Conservation (phyloP, 73 alveolate species). For the Stentor roeselii region DNA sequence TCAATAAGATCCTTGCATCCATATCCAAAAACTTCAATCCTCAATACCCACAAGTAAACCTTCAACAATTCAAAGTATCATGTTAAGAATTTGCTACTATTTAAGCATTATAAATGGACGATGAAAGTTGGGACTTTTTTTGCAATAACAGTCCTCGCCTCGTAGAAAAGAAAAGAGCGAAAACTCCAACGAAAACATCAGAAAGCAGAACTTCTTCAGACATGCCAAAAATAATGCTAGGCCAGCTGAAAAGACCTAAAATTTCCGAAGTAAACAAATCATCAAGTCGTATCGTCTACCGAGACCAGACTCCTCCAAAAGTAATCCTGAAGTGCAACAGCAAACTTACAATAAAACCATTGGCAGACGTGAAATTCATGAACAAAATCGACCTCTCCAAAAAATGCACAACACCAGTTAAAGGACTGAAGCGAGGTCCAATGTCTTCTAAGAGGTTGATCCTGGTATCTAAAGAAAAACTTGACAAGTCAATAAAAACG, state of each 20-base stretch:
- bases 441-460: no score
- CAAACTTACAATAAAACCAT: background rate
- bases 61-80: no score
- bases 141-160: conserved; percentile 6
- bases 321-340: background rate
- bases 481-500: no score
- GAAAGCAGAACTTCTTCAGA: background rate
- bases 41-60: no score
- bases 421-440: no score
- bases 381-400: no score
- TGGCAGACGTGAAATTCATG: no score
- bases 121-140: conserved; percentile 14
- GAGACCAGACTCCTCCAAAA: background rate
- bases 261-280: background rate
- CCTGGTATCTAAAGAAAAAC: no score
- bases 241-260: background rate
- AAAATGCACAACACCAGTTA: no score
- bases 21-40: no score
- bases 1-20: no score
- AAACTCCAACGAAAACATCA: background rate
- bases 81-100: no score
- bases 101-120: conserved; percentile 6
- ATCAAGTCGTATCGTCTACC: background rate
- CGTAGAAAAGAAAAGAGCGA: background rate
- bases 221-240: background rate